Percentiles rank a stretch among this genome's conserved stretches.
These are phyloP conservation scores for Umbelopsis sp. DNA, from an alignment of 192 early-diverging fungal genomes.

Conservation along the genomic window DNA sequence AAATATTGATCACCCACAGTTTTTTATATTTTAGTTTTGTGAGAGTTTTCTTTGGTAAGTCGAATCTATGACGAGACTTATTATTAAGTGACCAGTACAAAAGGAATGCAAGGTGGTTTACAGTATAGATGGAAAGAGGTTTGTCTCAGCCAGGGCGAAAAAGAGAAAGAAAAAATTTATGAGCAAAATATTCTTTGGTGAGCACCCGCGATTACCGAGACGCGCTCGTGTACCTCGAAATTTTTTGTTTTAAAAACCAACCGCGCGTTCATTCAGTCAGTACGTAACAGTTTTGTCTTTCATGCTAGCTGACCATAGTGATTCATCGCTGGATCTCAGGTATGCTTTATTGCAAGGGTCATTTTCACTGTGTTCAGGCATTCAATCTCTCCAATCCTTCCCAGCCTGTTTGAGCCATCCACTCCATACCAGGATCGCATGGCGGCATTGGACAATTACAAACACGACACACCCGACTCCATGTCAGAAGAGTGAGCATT, in stretches of 20 bases:
- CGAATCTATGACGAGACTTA: too few relatives aligned
- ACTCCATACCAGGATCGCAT: conserved; percentile 8
- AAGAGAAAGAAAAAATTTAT: too few relatives aligned
- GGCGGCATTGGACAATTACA: background rate
- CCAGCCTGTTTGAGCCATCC: conserved; percentile 1
- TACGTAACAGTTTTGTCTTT: background rate
- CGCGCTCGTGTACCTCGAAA: background rate
- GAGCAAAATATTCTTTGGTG: too few relatives aligned
- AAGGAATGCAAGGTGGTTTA: too few relatives aligned
- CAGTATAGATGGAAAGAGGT: too few relatives aligned
- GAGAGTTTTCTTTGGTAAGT: too few relatives aligned
- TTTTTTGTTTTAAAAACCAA: background rate
- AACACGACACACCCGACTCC: conserved; percentile 12
- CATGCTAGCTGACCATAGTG: conserved; percentile 11
- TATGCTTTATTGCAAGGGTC: background rate
- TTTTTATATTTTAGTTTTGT: too few relatives aligned
- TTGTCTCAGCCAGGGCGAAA: too few relatives aligned
- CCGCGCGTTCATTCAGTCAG: background rate
- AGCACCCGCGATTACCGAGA: too few relatives aligned
- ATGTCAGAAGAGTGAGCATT: conserved; percentile 11
- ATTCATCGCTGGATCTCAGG: conserved; percentile 18
- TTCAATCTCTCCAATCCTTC: background rate
- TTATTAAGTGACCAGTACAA: too few relatives aligned
- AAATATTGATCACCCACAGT: too few relatives aligned
- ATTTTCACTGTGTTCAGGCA: too few relatives aligned